phyloP scores from a whole-genome alignment of 331 rosid species.

The Quercus tomentella region DNA sequence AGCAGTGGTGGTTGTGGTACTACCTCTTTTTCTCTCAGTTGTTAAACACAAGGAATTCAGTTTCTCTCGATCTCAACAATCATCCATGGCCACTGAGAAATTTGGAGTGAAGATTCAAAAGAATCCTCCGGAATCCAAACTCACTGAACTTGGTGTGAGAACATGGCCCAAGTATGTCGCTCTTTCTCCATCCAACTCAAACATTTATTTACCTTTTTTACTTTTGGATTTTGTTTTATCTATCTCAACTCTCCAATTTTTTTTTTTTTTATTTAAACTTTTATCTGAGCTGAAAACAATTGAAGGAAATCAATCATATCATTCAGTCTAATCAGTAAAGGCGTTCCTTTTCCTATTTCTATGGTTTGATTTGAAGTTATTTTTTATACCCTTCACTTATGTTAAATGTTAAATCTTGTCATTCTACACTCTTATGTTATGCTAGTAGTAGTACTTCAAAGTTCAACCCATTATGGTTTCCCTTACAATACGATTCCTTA shows the following conservation, averaged over 20 bases:
- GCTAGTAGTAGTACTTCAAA: too few relatives aligned
- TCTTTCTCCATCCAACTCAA: background rate
- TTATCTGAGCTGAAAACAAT: too few relatives aligned
- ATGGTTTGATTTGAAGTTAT: too few relatives aligned
- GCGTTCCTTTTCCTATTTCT: too few relatives aligned
- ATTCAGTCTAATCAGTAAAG: too few relatives aligned
- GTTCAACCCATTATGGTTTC: too few relatives aligned
- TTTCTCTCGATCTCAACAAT: background rate
- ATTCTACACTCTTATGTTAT: too few relatives aligned
- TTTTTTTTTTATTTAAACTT: background rate
- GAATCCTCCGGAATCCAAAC: constrained; percentile 55
- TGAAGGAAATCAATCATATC: too few relatives aligned
- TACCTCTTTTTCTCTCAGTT: constrained; percentile 29
- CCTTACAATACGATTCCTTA: too few relatives aligned
- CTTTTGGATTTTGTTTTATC: background rate
- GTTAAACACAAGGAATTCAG: constrained; percentile 15
- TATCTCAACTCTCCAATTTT: too few relatives aligned
- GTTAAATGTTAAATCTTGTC: too few relatives aligned
- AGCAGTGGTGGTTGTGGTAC: background rate
- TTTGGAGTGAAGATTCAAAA: constrained; percentile 61
- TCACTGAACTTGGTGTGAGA: constrained; percentile 43
- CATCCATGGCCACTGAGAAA: constrained; percentile 36
- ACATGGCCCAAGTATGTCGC: constrained; percentile 50
- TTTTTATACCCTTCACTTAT: too few relatives aligned
- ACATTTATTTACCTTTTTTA: background rate